Conservation (phyloP, 2,329 filamentous ascomycete genomes). For the Rhynchosporium agropyri region DNA sequence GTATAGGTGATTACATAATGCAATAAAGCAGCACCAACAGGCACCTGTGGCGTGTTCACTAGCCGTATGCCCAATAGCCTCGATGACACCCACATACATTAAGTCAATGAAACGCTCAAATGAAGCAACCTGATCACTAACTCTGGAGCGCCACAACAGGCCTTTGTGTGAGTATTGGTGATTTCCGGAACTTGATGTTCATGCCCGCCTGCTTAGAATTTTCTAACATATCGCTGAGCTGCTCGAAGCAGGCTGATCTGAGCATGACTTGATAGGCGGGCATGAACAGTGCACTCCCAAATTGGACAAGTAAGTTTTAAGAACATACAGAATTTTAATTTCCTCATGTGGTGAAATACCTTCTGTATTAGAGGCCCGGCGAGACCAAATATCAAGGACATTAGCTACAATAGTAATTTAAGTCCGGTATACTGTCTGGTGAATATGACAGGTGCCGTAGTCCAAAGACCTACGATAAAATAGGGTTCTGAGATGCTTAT, state of each 20-base stretch:
- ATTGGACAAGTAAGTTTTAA: too few relatives aligned
- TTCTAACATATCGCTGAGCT: neutral
- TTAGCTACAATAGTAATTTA: too few relatives aligned
- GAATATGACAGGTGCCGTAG: too few relatives aligned
- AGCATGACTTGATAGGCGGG: too few relatives aligned
- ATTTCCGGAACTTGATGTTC: constrained; percentile 2
- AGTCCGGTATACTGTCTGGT: too few relatives aligned
- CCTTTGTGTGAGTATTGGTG: constrained; percentile 4
- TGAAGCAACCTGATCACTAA: neutral
- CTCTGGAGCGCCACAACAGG: constrained; percentile 3
- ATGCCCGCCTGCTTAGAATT: neutral
- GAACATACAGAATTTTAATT: too few relatives aligned
- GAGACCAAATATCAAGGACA: too few relatives aligned
- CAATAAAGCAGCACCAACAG: neutral
- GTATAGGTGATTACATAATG: constrained; percentile 1
- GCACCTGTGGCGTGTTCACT: constrained; percentile 1
- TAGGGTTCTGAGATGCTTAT: too few relatives aligned
- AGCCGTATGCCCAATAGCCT: constrained; percentile 7
- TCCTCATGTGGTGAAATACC: too few relatives aligned
- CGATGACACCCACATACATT: neutral
- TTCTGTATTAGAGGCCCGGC: too few relatives aligned
- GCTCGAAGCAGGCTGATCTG: neutral
- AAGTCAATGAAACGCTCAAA: constrained; percentile 1
- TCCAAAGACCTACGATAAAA: too few relatives aligned
- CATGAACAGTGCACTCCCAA: too few relatives aligned